These are phyloP conservation scores for Monascus ruber DNA, from an alignment of 2,329 filamentous ascomycete species.

Conservation along the genomic window DNA sequence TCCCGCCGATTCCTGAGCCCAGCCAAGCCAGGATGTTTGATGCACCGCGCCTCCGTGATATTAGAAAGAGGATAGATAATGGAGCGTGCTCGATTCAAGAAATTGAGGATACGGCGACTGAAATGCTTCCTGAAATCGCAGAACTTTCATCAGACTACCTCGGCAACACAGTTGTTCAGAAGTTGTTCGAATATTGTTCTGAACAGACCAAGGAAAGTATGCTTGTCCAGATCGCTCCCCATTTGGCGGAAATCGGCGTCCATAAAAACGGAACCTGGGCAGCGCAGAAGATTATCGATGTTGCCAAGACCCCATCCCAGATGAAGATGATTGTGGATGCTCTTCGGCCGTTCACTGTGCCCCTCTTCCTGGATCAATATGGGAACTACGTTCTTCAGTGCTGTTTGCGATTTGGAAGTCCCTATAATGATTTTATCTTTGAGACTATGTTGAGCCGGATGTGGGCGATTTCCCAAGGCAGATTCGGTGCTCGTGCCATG, in stretches of 20 bases:
- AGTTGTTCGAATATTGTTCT: slow-evolving; percentile 92
- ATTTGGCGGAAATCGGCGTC: slow-evolving; percentile 89
- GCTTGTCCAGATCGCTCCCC: slow-evolving; percentile 75
- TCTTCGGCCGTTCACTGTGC: slow-evolving; percentile 74
- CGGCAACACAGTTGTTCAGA: slow-evolving; percentile 98
- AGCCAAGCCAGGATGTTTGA: slow-evolving; percentile 83
- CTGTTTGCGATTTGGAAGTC: slow-evolving; percentile 79
- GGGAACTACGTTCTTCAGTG: slow-evolving; percentile 98
- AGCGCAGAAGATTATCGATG: slow-evolving; percentile 97
- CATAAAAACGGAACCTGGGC: slow-evolving; percentile 99
- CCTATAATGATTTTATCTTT: slow-evolving; percentile 94
- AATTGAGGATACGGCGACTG: slow-evolving; percentile 81
- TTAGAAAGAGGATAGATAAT: slow-evolving; percentile 95
- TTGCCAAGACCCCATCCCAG: slow-evolving; percentile 73
- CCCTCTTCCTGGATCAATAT: slow-evolving; percentile 92
- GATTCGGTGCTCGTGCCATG: slow-evolving; percentile 93
- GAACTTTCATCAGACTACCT: slow-evolving; percentile 93
- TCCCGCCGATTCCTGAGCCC: slow-evolving; percentile 79
- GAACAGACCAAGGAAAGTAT: slow-evolving; percentile 84
- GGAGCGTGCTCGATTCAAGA: slow-evolving; percentile 74
- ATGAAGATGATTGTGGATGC: slow-evolving; percentile 76
- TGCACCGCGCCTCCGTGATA: slow-evolving; percentile 86
- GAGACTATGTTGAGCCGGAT: slow-evolving; percentile 90
- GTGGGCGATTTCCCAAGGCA: slow-evolving; percentile 86
- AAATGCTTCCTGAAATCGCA: slow-evolving; percentile 93